phyloP scores from a whole-genome alignment of 208 protist species.

The Strigomonas galati region DNA sequence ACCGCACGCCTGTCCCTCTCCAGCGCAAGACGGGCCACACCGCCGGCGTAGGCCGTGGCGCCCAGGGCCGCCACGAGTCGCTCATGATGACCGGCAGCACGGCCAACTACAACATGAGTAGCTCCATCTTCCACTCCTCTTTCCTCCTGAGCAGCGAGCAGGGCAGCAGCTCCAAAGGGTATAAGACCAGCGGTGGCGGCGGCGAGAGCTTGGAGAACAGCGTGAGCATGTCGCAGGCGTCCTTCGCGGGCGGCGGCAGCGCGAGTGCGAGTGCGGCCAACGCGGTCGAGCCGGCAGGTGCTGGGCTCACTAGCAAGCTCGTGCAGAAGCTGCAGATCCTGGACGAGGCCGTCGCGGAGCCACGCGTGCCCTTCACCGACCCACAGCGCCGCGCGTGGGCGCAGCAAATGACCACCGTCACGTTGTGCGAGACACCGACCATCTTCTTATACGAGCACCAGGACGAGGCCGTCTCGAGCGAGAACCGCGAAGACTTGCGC shows the following conservation, averaged over 20 bases:
- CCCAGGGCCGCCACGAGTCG: slow-evolving; percentile 9
- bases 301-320: slow-evolving; percentile 2
- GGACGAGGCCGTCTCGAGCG: slow-evolving; percentile 81
- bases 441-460: slow-evolving; percentile 84
- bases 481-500: slow-evolving; percentile 38
- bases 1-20: slow-evolving; percentile 82
- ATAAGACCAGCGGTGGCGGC: slow-evolving; percentile 15
- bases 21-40: slow-evolving; percentile 28
- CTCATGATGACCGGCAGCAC: slow-evolving; percentile 19
- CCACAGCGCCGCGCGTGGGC: slow-evolving; percentile 53
- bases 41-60: slow-evolving; percentile 18
- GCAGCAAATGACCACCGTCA: slow-evolving; percentile 54
- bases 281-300: not conserved
- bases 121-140: slow-evolving; percentile 69
- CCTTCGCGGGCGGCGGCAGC: slow-evolving; percentile 8
- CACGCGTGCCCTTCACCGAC: slow-evolving; percentile 27
- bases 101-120: slow-evolving; percentile 29
- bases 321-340: slow-evolving; percentile 28
- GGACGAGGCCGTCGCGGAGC: slow-evolving; percentile 24
- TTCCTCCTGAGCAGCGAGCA: slow-evolving; percentile 33
- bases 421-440: slow-evolving; percentile 80
- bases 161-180: slow-evolving; percentile 19
- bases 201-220: slow-evolving; percentile 34
- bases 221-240: slow-evolving; percentile 26
- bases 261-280: slow-evolving; percentile 6